Base-by-base conservation (phyloP, 495 filamentous ascomycete genomes). In the Entonaema liquescens region DNA sequence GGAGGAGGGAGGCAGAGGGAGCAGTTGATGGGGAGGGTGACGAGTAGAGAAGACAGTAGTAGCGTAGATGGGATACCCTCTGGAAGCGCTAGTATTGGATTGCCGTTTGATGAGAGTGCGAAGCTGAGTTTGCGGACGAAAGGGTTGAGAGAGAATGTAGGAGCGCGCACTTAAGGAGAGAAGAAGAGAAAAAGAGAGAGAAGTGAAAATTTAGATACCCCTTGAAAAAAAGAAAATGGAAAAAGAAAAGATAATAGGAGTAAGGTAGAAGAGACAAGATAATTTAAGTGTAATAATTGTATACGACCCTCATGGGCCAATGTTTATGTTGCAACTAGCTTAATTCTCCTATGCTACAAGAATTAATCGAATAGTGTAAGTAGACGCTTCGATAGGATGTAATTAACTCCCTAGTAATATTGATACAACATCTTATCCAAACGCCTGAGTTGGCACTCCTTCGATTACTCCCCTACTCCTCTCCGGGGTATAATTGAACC, bases 111-210 rank as follows among this genome's bases (percentile, higher is more conserved):
- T 2, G 81, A 82, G 42, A 70, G 69, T 8, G 65, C 62, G 26
- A 83, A 78, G 67, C 62, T 84, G 21, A 81, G 79, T 19, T 62
- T 85, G 49, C 49, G 83, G 53, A 85, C 83, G 0, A 85, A 84
- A 72, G 83, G 83, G 7, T 19, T 85, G 70, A 73, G 83, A 68
- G 83, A 85, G 76, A 82, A 79, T 70, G 76, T 79, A 49, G 79
- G 80, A 7, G 75, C 73, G 42, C 75, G 61, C 54, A 65, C 67
- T 72, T 77, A 36, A 35, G 8, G 29, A 19, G 38, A 25, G 5
- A 50, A 28, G 54, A 38, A 29, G 15, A 52, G 55, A 59, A 29
- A 8, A 59, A 1, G 26, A 29, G 50, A 21, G 29, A 44, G 40
- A 13, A 36, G 25, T 3, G n/a, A 52, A 29, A 62, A 53, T 21